These are phyloP conservation scores for Ceratocystis eucalypticola DNA, from an alignment of 2,329 filamentous ascomycete species.

Conservation along the genomic window DNA sequence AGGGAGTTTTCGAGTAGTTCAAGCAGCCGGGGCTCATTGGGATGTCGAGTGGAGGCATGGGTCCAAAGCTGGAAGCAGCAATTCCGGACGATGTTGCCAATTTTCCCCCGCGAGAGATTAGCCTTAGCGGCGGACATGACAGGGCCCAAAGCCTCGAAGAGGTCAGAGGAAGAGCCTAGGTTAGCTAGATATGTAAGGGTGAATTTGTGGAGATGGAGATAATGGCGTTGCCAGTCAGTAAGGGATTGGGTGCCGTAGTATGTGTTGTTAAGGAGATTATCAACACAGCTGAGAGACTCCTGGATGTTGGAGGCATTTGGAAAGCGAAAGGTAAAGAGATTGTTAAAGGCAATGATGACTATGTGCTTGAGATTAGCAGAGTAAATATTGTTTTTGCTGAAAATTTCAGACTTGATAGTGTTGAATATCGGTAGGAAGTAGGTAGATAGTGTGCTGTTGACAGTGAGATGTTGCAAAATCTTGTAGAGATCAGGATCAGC, in stretches of 20 bases:
- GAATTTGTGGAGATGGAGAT: background rate
- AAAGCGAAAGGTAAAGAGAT: background rate
- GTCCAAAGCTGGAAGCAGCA: background rate
- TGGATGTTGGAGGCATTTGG: background rate
- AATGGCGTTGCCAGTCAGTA: background rate
- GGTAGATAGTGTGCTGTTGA: background rate
- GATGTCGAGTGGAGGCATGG: background rate
- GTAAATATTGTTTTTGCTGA: slow-evolving; percentile 9
- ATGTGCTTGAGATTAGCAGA: background rate
- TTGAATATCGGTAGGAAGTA: background rate
- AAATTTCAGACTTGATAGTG: background rate
- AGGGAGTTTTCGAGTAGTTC: background rate
- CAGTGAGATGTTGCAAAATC: background rate
- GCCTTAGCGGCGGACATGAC: background rate
- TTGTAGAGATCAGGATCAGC: slow-evolving; percentile 1
- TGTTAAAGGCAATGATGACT: background rate
- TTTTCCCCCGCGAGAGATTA: background rate
- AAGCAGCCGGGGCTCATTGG: background rate
- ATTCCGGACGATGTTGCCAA: background rate
- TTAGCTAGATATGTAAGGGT: background rate
- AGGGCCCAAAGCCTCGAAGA: background rate
- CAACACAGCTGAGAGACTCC: background rate
- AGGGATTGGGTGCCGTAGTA: background rate
- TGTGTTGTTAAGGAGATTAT: background rate
- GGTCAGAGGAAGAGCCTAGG: background rate